phyloP scores from a whole-genome alignment of 257 asterid species.

The Solanum ossicruentum region DNA sequence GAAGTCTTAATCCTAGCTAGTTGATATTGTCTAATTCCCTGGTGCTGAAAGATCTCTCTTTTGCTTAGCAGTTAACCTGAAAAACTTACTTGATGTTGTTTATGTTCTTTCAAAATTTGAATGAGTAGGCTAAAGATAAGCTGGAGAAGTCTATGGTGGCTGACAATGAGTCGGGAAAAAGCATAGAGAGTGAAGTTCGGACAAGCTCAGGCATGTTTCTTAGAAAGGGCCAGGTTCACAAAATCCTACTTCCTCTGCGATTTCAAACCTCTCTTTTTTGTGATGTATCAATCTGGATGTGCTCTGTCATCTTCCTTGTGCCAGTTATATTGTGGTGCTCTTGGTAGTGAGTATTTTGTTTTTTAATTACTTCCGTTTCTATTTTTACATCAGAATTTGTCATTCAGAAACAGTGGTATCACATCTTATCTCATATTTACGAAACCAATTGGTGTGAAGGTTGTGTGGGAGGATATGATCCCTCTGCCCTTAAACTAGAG shows the following conservation, averaged over 20 bases:
- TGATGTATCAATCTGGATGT: not conserved
- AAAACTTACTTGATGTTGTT: not conserved
- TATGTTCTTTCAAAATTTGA: slow-evolving; percentile 1
- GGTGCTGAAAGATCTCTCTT: not conserved
- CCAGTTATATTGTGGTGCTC: not conserved
- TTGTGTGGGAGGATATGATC: not conserved
- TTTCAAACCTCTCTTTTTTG: not conserved
- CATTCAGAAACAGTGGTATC: not conserved
- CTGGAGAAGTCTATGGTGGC: slow-evolving; percentile 98
- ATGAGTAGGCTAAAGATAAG: slow-evolving; percentile 72
- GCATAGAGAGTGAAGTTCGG: slow-evolving; percentile 81
- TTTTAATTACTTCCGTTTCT: not conserved
- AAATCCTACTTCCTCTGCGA: not conserved
- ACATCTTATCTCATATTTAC: not conserved
- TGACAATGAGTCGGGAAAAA: slow-evolving; percentile 86
- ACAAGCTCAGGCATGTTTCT: slow-evolving; percentile 99
- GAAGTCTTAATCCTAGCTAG: not conserved
- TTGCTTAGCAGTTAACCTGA: not conserved
- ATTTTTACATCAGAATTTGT: not conserved
- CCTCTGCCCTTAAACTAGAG: not conserved
- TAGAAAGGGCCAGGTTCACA: slow-evolving; percentile 53
- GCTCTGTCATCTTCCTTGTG: not conserved
- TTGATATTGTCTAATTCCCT: not conserved
- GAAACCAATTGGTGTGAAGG: not conserved
- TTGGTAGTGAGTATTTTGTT: not conserved